Base-by-base conservation (phyloP, 768 basidiomycete genomes). In the Pulveroboletus frians region DNA sequence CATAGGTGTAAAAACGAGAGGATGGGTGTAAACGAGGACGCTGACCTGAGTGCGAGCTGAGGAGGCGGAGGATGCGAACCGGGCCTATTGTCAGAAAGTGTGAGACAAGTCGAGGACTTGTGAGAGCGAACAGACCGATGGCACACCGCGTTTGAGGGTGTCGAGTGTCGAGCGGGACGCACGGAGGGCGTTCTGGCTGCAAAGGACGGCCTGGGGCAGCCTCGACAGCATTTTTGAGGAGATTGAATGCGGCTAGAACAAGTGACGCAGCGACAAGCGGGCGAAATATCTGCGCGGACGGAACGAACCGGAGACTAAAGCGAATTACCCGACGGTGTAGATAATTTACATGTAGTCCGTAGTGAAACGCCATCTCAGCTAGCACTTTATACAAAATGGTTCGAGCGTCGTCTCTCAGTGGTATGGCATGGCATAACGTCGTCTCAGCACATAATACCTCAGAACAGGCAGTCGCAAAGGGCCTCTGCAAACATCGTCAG, bases 221-320 rank as follows among this genome's bases (percentile, higher is more conserved):
- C 84, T 88, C 70, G 84, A 82, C 68, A 88, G 70, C 87, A 89
- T 89, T 86, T 80, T 83, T 72, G 67, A 66, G 70, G 66, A 68
- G 68, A 76, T 78, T 76, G 69, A n/a, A n/a, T n/a, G n/a, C n/a
- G n/a, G n/a, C n/a, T n/a, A n/a, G 64, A 62, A 62, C 62, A 67
- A 66, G 63, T 63, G 51, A 66, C 67, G 59, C 64, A 66, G 74
- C 76, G 74, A 76, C 76, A 41, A 20, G 71, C 71, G 72, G 71
- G 43, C 58, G 57, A 70, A 74, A 71, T 52, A 47, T 51, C 41
- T 23, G 57, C 45, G 14, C 2, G 14, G 55, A 68, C 76, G 78
- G 76, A 69, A 66, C 71, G 73, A 73, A 76, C 72, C 77, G 77
- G 77, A 71, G 66, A 64, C 55, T 51, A 64, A 63, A 58, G 38